Base-by-base conservation (phyloP, 805 yeast species). In the Kluyveromyces wickerhamii region DNA sequence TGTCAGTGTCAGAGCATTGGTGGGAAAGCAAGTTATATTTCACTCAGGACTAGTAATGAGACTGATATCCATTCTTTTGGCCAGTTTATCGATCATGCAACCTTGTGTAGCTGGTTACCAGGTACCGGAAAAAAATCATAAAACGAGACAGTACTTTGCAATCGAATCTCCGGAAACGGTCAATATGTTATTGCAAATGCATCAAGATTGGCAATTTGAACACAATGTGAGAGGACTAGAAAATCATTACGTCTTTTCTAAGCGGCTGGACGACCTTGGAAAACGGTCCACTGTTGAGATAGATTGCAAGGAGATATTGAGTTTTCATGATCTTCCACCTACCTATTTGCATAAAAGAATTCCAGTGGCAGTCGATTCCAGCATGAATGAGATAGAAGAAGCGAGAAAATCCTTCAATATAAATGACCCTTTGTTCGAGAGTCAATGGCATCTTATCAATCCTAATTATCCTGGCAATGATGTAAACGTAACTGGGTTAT, bases 391-490 rank as follows among this genome's bases (percentile, higher is more conserved):
- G 0, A 52, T 74, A 7, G 57, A 59, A 29, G 63, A 69, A 7
- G 79, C 73, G 0, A 63, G 64, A 38, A 63, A 69, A 14, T 57
- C 67, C 36, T 71, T 87, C 35, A 62, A 59, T 7, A 89, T 92
- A 35, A 55, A 69, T 13, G 98, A 92, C 60, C 98, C 98, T 0
- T 60, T 71, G n/a, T 89, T 92, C 51, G 55, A 59, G 8, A 66
- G 71, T 24, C 98, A 92, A 60, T 92, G 98, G 98, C 96, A 89
- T 59, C 59, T 92, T n/a, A 60, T 82, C 25, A 92, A 92, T 52
- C 65, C 84, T 1, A 54, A 58, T 5, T 76, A 64, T 44, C 84
- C 82, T 0, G 94, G 94, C 0, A 69, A 85, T 49, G 97, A 89
- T 56, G 76, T 92, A 34, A 89, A 92, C 49, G 89, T 87, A 10